Evolutionary conservation across 371 early-diverging fungal genomes (phyloP).

Genomic region (Saksenaea vasiformis): DNA sequence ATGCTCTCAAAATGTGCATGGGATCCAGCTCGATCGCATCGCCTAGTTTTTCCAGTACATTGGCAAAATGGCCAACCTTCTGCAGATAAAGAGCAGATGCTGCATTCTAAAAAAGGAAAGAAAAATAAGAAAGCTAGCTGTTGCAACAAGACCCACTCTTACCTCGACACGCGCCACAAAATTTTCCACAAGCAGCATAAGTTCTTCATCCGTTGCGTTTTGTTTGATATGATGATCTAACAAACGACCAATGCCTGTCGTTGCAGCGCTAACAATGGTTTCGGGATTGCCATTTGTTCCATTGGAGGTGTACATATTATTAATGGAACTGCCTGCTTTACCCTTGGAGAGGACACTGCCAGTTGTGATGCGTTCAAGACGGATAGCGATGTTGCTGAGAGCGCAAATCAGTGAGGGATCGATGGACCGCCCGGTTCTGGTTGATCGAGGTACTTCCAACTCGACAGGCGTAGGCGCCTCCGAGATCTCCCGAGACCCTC

Average conservation of each 20-base stretch:
- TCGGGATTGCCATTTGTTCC: constrained; percentile 2
- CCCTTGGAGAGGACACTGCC: constrained; percentile 24
- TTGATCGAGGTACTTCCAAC: background rate
- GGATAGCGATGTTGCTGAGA: constrained; percentile 39
- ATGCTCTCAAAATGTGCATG: constrained; percentile 57
- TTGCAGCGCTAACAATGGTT: constrained; percentile 22
- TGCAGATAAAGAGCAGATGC: constrained; percentile 60
- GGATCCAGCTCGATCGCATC: constrained; percentile 60
- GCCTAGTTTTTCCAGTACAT: constrained; percentile 60
- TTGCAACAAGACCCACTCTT: background rate
- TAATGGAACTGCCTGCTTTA: constrained; percentile 28
- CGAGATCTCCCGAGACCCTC: constrained; percentile 1
- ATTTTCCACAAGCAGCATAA: constrained; percentile 49
- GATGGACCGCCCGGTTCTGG: constrained; percentile 3
- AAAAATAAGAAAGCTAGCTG: background rate
- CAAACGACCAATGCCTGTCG: constrained; percentile 25
- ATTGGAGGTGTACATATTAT: constrained; percentile 15
- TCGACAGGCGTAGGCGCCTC: constrained; percentile 5
- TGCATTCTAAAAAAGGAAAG: constrained; percentile 49
- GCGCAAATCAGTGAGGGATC: constrained; percentile 26
- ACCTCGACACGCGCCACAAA: constrained; percentile 55
- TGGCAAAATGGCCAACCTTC: constrained; percentile 57
- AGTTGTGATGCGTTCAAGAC: constrained; percentile 46
- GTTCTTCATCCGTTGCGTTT: constrained; percentile 51
- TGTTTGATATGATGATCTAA: constrained; percentile 26